phyloP scores from a whole-genome alignment of 148 eudicot genomes.

The Fagopyrum homotropicum region DNA sequence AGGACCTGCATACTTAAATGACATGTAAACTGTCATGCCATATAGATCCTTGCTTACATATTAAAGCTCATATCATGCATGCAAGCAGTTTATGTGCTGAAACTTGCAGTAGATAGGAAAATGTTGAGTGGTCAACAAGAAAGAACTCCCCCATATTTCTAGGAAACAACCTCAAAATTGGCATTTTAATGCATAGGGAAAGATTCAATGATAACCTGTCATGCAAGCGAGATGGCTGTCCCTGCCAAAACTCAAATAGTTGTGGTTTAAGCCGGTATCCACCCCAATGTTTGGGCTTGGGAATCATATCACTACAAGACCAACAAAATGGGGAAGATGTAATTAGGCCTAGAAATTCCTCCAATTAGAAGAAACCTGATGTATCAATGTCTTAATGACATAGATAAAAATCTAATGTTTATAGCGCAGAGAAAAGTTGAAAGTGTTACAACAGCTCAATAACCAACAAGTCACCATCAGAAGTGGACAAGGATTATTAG shows the following conservation, averaged over 20 bases:
- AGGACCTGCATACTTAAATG: background rate
- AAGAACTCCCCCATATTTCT: background rate
- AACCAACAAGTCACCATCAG: background rate
- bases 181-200: background rate
- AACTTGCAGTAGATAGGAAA: background rate
- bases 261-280: slow-evolving; percentile 87
- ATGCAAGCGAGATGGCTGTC: slow-evolving; percentile 94
- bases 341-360: background rate
- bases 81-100: background rate
- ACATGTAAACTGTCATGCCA: background rate
- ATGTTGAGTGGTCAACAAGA: background rate
- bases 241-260: slow-evolving; percentile 94
- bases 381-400: background rate
- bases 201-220: slow-evolving; percentile 51
- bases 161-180: background rate
- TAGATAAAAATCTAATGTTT: background rate
- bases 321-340: background rate
- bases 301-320: slow-evolving; percentile 67
- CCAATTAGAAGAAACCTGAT: background rate
- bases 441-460: background rate
- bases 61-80: background rate
- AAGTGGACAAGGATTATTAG: background rate
- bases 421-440: background rate
- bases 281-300: slow-evolving; percentile 90
- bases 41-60: background rate